Conservation (phyloP, 768 basidiomycete species). For the Leccinum rimulosum region DNA sequence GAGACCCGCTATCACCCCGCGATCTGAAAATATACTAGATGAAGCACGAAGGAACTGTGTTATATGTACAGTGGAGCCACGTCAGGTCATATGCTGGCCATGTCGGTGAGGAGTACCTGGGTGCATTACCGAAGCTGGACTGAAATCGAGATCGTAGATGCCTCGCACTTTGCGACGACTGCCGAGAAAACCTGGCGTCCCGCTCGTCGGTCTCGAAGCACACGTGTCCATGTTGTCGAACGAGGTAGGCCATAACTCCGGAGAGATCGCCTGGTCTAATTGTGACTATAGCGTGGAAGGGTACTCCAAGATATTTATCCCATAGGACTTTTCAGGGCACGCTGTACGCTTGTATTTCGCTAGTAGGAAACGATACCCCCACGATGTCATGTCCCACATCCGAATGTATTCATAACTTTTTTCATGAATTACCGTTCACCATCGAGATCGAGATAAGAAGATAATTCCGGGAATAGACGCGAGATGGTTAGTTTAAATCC, state of each 20-base stretch:
- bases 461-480: not conserved
- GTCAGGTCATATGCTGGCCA: slow-evolving; percentile 84
- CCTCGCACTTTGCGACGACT: slow-evolving; percentile 52
- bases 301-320: slow-evolving; percentile 36
- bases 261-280: slow-evolving; percentile 1
- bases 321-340: slow-evolving; percentile 14
- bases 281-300: slow-evolving; percentile 29
- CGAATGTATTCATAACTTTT: slow-evolving; percentile 8
- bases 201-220: slow-evolving; percentile 48
- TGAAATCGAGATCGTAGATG: slow-evolving; percentile 33
- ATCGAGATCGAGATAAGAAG: not conserved
- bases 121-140: not conserved
- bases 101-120: slow-evolving; percentile 53
- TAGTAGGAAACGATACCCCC: slow-evolving; percentile 15
- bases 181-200: slow-evolving; percentile 50
- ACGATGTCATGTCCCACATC: slow-evolving; percentile 1
- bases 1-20: slow-evolving; percentile 17
- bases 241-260: slow-evolving; percentile 34
- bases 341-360: slow-evolving; percentile 6
- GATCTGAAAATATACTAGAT: slow-evolving; percentile 23
- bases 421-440: slow-evolving; percentile 4
- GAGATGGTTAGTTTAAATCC: not conserved
- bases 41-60: slow-evolving; percentile 51
- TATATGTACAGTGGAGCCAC: slow-evolving; percentile 63
- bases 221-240: slow-evolving; percentile 51